A percentile compares a stretch with the other conserved stretches of the same genome.
Evolutionary conservation across 164 flowering plant genomes (phyloP).

Genomic region (Nymphaea thermarum): DNA sequence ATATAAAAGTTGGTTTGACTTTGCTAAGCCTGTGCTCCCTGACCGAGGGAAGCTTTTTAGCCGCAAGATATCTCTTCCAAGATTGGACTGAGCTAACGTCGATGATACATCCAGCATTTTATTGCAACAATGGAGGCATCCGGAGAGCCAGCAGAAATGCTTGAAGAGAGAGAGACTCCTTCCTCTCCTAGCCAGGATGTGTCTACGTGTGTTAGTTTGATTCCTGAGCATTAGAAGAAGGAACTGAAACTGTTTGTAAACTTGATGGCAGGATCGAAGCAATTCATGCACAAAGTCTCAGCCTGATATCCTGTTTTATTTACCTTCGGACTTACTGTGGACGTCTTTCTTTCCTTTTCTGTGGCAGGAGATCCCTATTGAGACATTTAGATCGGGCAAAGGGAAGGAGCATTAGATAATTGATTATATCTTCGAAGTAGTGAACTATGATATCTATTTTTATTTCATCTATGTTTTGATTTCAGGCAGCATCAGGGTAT

Average conservation of each 20-base stretch:
- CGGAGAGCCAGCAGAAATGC: too few relatives aligned
- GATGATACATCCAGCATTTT: too few relatives aligned
- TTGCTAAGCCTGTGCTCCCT: background rate
- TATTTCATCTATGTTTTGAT: background rate
- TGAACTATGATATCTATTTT: background rate
- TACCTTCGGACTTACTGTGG: too few relatives aligned
- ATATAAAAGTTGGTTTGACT: too few relatives aligned
- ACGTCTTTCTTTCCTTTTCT: background rate
- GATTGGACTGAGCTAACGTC: too few relatives aligned
- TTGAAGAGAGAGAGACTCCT: background rate
- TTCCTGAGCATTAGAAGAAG: constrained; percentile 49
- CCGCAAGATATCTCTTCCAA: background rate
- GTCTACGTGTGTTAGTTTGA: constrained; percentile 40
- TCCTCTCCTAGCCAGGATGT: constrained; percentile 16
- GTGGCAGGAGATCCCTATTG: constrained; percentile 42
- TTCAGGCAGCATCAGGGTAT: constrained; percentile 64
- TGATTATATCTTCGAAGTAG: constrained; percentile 63
- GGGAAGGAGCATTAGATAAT: constrained; percentile 50
- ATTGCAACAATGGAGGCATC: too few relatives aligned
- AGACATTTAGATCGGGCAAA: constrained; percentile 32
- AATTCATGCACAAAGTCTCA: too few relatives aligned
- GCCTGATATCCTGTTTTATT: too few relatives aligned
- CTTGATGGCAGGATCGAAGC: constrained; percentile 33
- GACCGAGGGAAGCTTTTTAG: background rate
- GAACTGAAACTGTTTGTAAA: constrained; percentile 32